Base-by-base conservation (phyloP, 768 basidiomycete genomes). In the Mrakia frigida region DNA sequence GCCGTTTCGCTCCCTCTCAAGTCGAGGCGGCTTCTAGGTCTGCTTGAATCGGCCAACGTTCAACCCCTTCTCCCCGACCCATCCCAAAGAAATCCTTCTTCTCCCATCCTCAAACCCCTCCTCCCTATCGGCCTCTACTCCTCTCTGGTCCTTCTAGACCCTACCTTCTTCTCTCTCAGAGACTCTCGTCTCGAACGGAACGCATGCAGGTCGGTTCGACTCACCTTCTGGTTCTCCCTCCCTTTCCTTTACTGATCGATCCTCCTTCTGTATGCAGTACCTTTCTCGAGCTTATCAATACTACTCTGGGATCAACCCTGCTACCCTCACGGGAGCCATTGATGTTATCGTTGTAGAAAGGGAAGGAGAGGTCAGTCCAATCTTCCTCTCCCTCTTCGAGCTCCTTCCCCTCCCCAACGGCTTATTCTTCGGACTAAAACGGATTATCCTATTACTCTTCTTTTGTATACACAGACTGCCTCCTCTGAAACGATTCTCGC, bases 261-360 rank as follows among this genome's bases (percentile, higher is more conserved):
- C 4, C 63, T 43, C 5, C 37, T 37, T 31, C 1, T 35, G 37
- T 21, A 10, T 53, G 35, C 83, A 84, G 81, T 84, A 84, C 78
- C 80, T 84, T 21, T 84, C 83, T 21, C 82, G 82, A 72, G 83
- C 83, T 16, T 84, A 84, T 74, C 83, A 81, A 73, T 84, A 83
- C 76, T 84, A 84, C 79, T 84, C 84, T 33, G 83, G 83, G 59
- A 92, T 97, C 79, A 99, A 99, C 81, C 94, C 97, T 0, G 90
- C 96, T 0, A 99, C 97, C 0, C 88, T 99, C 76, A 97, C 95
- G 6, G 96, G 97, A 63, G 97, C 97, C 61, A 97, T 98, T 87
- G 96, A 99, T 87, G 93, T 99, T 84, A 94, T 99, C 81, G 96
- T 98, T 79, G 89, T 99, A 67, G 89, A 90, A 78, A 88, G 90